Evolutionary conservation across 176 grass and related monocot genomes (phyloP).

Genomic region (Oryza meyeriana): DNA sequence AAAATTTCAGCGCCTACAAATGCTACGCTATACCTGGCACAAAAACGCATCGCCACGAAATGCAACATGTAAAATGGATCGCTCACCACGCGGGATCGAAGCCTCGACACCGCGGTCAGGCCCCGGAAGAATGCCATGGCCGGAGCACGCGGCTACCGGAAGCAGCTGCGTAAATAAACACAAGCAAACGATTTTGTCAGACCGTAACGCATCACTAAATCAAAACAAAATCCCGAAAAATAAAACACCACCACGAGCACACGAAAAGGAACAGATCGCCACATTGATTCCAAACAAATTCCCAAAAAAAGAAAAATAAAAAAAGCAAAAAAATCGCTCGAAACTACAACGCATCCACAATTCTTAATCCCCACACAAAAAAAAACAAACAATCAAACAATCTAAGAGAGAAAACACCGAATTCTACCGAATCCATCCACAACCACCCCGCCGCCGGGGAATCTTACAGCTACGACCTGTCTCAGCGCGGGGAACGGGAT

Average conservation of each 20-base stretch:
- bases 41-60: background rate
- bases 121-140: conserved; percentile 76
- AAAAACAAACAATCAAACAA: no score
- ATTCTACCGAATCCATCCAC: background rate
- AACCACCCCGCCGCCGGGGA: background rate
- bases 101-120: conserved; percentile 53
- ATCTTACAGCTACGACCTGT: background rate
- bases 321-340: background rate
- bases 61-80: background rate
- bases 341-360: background rate
- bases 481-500: background rate
- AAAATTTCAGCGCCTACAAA: background rate
- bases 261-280: background rate
- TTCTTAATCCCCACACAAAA: background rate
- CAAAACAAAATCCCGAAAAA: background rate
- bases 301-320: background rate
- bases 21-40: background rate
- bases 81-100: conserved; percentile 75
- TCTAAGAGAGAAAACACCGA: background rate
- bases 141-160: conserved; percentile 35
- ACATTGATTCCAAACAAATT: background rate
- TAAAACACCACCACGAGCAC: background rate
- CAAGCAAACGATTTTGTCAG: conserved; percentile 9
- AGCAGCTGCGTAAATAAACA: conserved; percentile 20
- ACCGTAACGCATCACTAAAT: background rate